phyloP scores from a whole-genome alignment of 352 stramenopile genomes.

The Globisporangium paddicum region DNA sequence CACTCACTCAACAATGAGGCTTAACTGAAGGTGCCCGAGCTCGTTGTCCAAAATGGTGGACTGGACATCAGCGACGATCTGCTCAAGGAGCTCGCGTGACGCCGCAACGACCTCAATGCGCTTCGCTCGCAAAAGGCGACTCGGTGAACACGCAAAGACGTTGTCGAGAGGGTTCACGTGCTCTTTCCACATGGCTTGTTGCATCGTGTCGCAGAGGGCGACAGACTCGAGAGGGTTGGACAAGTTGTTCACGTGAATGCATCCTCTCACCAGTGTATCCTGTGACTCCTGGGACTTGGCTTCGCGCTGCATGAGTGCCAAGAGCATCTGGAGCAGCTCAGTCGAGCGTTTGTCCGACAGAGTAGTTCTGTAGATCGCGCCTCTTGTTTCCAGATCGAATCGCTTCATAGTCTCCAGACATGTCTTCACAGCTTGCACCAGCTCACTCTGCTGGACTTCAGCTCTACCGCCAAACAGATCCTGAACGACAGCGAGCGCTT shows the following conservation, averaged over 20 bases:
- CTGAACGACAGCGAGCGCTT: not conserved
- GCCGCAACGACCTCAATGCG: constrained; percentile 1
- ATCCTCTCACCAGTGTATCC: not conserved
- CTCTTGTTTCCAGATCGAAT: constrained; percentile 1
- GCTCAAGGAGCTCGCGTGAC: constrained; percentile 5
- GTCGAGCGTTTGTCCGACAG: constrained; percentile 3
- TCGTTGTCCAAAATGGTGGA: not conserved
- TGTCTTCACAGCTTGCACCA: not conserved
- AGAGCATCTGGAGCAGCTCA: constrained; percentile 3
- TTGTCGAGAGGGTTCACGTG: not conserved
- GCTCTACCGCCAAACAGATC: not conserved
- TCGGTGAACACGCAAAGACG: constrained; percentile 5
- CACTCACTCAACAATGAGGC: not conserved
- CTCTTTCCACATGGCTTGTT: not conserved
- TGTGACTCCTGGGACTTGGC: not conserved
- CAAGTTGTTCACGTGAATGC: not conserved
- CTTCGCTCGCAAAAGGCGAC: not conserved
- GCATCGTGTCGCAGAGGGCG: constrained; percentile 5
- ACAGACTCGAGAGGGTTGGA: not conserved
- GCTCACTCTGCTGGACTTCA: not conserved
- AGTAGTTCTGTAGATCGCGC: not conserved
- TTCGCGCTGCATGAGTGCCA: constrained; percentile 4
- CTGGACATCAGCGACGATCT: not conserved
- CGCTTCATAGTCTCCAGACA: not conserved
- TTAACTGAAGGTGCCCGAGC: not conserved